Evolutionary conservation across 371 early-diverging fungal species (phyloP).

Genomic region (Apophysomyces trapeziformis): DNA sequence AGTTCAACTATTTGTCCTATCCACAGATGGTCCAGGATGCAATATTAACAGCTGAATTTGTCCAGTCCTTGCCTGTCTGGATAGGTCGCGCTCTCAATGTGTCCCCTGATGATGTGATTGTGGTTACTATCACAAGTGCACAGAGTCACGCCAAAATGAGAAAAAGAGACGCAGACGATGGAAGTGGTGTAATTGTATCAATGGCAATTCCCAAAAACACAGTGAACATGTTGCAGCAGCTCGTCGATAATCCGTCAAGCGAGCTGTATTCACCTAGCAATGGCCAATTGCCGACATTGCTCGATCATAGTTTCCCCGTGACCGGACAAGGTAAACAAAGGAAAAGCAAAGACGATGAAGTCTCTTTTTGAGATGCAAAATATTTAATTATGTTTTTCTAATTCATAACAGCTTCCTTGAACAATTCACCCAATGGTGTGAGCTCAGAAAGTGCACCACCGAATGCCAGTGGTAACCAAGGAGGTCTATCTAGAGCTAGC

Average conservation of each 20-base stretch:
- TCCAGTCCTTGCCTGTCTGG: constrained; percentile 41
- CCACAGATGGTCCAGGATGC: constrained; percentile 50
- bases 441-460: not conserved
- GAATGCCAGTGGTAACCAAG: not conserved
- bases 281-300: constrained; percentile 43
- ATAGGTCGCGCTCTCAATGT: constrained; percentile 33
- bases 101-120: constrained; percentile 48
- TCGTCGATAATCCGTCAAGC: constrained; percentile 31
- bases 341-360: not conserved
- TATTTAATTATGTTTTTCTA: not conserved
- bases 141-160: constrained; percentile 6
- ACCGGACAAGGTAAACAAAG: not conserved
- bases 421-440: not conserved
- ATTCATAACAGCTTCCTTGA: not conserved
- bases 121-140: constrained; percentile 47
- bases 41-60: constrained; percentile 50
- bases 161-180: constrained; percentile 21
- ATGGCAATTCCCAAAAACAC: constrained; percentile 39
- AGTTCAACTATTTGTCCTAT: constrained; percentile 48
- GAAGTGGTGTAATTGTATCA: constrained; percentile 40
- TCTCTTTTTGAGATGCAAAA: not conserved
- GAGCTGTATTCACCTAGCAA: constrained; percentile 37
- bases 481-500: constrained; percentile 38
- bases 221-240: constrained; percentile 24
- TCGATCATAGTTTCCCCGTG: constrained; percentile 40